Percentiles rank a stretch among this genome's conserved stretches.
phyloP scores from a whole-genome alignment of 352 stramenopile genomes.

The Globisporangium emineosum region DNA sequence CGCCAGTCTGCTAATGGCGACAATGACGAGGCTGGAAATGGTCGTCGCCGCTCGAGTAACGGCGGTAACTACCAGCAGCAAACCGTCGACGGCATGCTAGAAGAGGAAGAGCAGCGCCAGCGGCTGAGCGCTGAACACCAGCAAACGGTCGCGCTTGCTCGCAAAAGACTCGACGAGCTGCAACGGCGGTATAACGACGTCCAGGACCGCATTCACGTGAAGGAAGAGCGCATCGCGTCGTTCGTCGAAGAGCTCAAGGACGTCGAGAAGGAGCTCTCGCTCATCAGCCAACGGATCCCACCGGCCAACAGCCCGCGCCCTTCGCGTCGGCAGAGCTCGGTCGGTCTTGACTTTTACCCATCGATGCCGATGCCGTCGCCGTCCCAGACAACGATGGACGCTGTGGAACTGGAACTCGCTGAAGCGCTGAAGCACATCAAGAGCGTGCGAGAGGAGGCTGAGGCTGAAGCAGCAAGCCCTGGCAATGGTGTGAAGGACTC shows the following conservation, averaged over 20 bases:
- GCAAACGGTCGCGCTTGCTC: slow-evolving; percentile 19
- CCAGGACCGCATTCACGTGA: slow-evolving; percentile 43
- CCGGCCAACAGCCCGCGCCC: slow-evolving; percentile 22
- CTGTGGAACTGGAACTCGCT: slow-evolving; percentile 11
- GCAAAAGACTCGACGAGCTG: slow-evolving; percentile 32
- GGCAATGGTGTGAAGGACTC: not conserved
- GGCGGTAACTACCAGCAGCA: slow-evolving; percentile 1
- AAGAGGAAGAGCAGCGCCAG: slow-evolving; percentile 13
- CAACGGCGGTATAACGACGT: slow-evolving; percentile 44
- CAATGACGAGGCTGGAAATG: not conserved
- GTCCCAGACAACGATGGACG: slow-evolving; percentile 9
- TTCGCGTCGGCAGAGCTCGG: slow-evolving; percentile 17
- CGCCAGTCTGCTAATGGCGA: not conserved
- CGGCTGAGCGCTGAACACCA: slow-evolving; percentile 35
- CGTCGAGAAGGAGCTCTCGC: slow-evolving; percentile 48
- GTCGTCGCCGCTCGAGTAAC: not conserved
- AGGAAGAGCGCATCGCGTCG: slow-evolving; percentile 44
- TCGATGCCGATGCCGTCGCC: not conserved
- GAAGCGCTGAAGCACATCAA: slow-evolving; percentile 11
- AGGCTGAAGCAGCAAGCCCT: not conserved
- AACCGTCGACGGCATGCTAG: slow-evolving; percentile 21
- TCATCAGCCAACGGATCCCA: slow-evolving; percentile 39
- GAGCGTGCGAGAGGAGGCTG: not conserved
- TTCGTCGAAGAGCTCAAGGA: slow-evolving; percentile 59
- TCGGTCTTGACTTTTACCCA: slow-evolving; percentile 29